A percentile compares a stretch with the other conserved stretches of the same genome.
phyloP scores from a whole-genome alignment of 805 yeast genomes.

The Lipomyces yamadae region DNA sequence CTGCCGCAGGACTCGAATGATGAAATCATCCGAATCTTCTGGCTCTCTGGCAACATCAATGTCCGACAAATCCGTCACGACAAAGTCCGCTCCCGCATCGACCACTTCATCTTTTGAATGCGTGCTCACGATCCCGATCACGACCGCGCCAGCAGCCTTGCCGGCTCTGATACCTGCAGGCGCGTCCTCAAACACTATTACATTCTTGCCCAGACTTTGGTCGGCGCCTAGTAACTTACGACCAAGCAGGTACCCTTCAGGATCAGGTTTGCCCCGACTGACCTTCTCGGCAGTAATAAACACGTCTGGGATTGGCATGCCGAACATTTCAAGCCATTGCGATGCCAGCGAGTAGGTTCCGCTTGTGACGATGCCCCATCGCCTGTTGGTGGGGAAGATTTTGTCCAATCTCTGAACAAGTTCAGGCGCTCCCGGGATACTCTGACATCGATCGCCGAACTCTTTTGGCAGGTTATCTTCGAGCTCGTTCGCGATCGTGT shows the following conservation, averaged over 20 bases:
- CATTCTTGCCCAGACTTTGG: constrained; percentile 27
- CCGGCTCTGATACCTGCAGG: constrained; percentile 88
- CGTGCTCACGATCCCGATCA: constrained; percentile 83
- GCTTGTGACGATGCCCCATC: constrained; percentile 88
- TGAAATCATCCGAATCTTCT: neutral
- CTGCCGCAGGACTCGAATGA: constrained; percentile 4
- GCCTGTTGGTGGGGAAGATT: constrained; percentile 40
- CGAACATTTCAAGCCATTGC: constrained; percentile 74
- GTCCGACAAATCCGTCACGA: constrained; percentile 65
- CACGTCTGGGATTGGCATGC: constrained; percentile 65
- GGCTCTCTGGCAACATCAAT: constrained; percentile 4
- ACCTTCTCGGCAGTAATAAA: constrained; percentile 86
- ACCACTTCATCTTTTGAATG: constrained; percentile 71
- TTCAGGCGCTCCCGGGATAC: constrained; percentile 76
- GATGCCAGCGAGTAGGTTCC: constrained; percentile 79
- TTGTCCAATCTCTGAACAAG: constrained; percentile 53
- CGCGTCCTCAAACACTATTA: constrained; percentile 84
- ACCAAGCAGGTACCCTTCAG: constrained; percentile 69
- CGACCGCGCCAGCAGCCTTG: constrained; percentile 78
- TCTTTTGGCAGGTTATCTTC: constrained; percentile 73
- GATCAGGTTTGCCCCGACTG: constrained; percentile 81
- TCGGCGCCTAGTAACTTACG: constrained; percentile 43
- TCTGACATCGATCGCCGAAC: constrained; percentile 72
- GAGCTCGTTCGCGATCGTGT: constrained; percentile 64
- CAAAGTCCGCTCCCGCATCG: constrained; percentile 79